A percentile compares a stretch with the other conserved stretches of the same genome.
phyloP scores from a whole-genome alignment of 169 alveolate genomes.

The Amoebophrya sp. region DNA sequence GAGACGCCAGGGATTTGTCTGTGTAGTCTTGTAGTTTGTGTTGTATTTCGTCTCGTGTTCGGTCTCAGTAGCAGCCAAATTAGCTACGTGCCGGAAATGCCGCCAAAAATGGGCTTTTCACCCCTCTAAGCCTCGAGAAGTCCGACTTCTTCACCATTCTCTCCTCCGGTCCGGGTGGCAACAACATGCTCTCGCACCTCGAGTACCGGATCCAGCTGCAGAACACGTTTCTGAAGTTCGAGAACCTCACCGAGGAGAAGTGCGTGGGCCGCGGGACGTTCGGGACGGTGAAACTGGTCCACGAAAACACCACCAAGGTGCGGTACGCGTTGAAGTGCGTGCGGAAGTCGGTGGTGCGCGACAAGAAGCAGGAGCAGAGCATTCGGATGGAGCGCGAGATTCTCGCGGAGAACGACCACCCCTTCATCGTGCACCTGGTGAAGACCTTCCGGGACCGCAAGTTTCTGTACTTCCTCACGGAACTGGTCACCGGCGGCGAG shows the following conservation, averaged over 20 bases:
- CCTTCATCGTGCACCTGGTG: slow-evolving; percentile 69
- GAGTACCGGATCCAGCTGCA: slow-evolving; percentile 75
- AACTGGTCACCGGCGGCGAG: slow-evolving; percentile 83
- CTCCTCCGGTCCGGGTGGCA: neutral
- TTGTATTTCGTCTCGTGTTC: too few species aligned
- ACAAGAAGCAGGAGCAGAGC: slow-evolving; percentile 61
- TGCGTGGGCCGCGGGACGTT: slow-evolving; percentile 73
- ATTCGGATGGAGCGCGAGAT: slow-evolving; percentile 75
- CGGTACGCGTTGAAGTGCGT: slow-evolving; percentile 80
- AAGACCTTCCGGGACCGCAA: slow-evolving; percentile 66
- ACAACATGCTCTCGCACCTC: slow-evolving; percentile 61
- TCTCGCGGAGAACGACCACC: slow-evolving; percentile 85
- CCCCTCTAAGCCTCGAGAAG: neutral
- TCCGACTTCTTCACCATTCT: too few species aligned
- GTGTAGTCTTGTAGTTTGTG: neutral
- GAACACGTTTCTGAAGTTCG: slow-evolving; percentile 64
- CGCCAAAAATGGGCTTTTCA: too few species aligned
- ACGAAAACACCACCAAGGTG: slow-evolving; percentile 46
- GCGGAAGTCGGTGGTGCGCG: slow-evolving; percentile 49
- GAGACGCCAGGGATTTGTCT: too few species aligned
- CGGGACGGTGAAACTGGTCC: slow-evolving; percentile 73
- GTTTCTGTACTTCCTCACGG: slow-evolving; percentile 74
- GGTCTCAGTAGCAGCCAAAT: too few species aligned
- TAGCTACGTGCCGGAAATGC: too few species aligned
- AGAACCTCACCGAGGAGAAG: slow-evolving; percentile 54